Conservation (phyloP, 805 yeast genomes). For the Jamesozyma spencerorum region DNA sequence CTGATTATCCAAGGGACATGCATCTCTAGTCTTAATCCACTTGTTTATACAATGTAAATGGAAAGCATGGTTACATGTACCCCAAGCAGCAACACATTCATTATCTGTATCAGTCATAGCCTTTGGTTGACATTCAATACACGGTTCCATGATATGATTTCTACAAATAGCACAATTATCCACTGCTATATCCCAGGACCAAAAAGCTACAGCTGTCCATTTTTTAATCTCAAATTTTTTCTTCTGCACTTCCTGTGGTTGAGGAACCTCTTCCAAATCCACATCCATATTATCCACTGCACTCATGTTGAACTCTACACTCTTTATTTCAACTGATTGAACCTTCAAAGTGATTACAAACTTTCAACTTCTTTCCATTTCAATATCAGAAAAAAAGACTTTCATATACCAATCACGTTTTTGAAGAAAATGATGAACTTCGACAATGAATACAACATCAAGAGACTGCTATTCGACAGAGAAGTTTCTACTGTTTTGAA, state of each 20-base stretch:
- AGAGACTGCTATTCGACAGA: no score
- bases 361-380: neutral
- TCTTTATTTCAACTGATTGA: no score
- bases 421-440: no score
- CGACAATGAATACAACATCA: no score
- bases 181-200: slow-evolving; percentile 97
- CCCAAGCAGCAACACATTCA: slow-evolving; percentile 95
- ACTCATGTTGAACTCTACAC: slow-evolving; percentile 9
- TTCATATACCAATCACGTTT: no score
- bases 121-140: slow-evolving; percentile 92
- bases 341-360: no score
- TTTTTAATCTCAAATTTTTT: slow-evolving; percentile 87
- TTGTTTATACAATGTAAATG: slow-evolving; percentile 93
- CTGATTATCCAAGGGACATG: slow-evolving; percentile 91
- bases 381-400: neutral
- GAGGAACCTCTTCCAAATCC: slow-evolving; percentile 12
- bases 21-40: slow-evolving; percentile 91
- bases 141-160: slow-evolving; percentile 95
- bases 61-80: slow-evolving; percentile 95
- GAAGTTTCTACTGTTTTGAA: no score
- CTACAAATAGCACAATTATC: slow-evolving; percentile 98
- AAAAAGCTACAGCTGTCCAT: slow-evolving; percentile 99
- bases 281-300: slow-evolving; percentile 21
- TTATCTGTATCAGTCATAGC: slow-evolving; percentile 49
- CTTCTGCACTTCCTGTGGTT: slow-evolving; percentile 26